Base-by-base conservation (phyloP, 1,139 yeast species). In the Hyphopichia fennica region DNA sequence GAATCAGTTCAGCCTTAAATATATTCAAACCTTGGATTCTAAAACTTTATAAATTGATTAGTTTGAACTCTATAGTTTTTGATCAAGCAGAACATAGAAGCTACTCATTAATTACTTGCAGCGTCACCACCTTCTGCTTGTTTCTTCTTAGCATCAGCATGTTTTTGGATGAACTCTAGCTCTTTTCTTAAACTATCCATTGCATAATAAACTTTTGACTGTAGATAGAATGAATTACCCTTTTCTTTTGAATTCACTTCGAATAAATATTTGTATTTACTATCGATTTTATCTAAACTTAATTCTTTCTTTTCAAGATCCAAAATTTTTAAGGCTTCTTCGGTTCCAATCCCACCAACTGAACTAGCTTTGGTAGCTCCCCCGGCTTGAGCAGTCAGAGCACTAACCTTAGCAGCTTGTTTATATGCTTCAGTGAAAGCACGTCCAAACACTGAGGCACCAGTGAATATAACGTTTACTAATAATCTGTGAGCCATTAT, bases 371-470 rank as follows among this genome's bases (percentile, higher is more conserved):
- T 55, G 37, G 67, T 59, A 32, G 82, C 79, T 39, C 80, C 81
- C 30, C 76, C 72, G 11, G 84, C 75, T 32, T 75, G 72, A 4
- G 79, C 70, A 41, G 75, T 62, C 14, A 78, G 70, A 16, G 95
- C 88, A 42, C 85, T 80, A 7, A 89, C 87, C 44, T 87, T 84
- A 15, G 97, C 96, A 1, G 99, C 98, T 67, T 93, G 98, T 57
- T 85, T 86, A 74, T 91, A 93, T 0, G 99, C 98, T 62, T 90
- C 96, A n/a, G 91, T 79, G 65, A 93, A 93, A 0, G 99, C 99
- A 52, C 88, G 81, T 41, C 98, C 98, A 60, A 93, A 90, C 35
- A 93, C 98, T 49, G 89, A 84, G 11, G 98, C 95, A 43, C 98
- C 98, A 17, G 98, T 91, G 59, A 91, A 80, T 45, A 90, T 79